A percentile compares a stretch with the other conserved stretches of the same genome.
Evolutionary conservation across 2,329 filamentous ascomycete species (phyloP).

Genomic region (Penicillium vulpinum): DNA sequence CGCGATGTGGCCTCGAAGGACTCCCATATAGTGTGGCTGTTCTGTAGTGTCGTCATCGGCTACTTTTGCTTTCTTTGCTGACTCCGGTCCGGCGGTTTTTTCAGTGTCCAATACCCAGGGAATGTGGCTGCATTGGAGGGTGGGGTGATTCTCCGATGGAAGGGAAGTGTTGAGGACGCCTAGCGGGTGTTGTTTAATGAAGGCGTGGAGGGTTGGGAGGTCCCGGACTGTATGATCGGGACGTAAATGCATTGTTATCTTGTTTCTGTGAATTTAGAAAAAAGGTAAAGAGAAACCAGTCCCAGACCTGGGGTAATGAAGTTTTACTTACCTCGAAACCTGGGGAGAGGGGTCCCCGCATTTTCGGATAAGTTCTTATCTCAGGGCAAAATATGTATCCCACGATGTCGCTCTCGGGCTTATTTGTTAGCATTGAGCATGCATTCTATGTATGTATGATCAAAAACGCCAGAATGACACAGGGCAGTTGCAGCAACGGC

Average conservation of each 20-base stretch:
- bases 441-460: not conserved
- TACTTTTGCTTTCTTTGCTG: not conserved
- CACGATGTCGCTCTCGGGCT: too few species aligned
- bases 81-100: not conserved
- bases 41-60: not conserved
- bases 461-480: not conserved
- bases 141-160: slow-evolving; percentile 13
- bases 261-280: not conserved
- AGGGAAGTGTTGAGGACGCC: slow-evolving; percentile 22
- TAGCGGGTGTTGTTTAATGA: slow-evolving; percentile 21
- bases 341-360: slow-evolving; percentile 14
- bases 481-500: too few species aligned
- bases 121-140: slow-evolving; percentile 22
- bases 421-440: not conserved
- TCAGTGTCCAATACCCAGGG: slow-evolving; percentile 19
- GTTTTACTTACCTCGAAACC: too few species aligned
- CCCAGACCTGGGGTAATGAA: slow-evolving; percentile 2
- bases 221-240: slow-evolving; percentile 19
- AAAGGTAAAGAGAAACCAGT: slow-evolving; percentile 8
- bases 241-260: slow-evolving; percentile 22
- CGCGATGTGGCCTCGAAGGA: too few species aligned
- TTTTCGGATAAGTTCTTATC: slow-evolving; percentile 19
- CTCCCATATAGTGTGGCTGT: too few species aligned
- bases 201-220: slow-evolving; percentile 19
- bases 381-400: too few species aligned